Evolutionary conservation across 176 grass and related monocot species (phyloP), one percentile per base, ranked within the genome.

Genomic region (Cymbopogon citratus): DNA sequence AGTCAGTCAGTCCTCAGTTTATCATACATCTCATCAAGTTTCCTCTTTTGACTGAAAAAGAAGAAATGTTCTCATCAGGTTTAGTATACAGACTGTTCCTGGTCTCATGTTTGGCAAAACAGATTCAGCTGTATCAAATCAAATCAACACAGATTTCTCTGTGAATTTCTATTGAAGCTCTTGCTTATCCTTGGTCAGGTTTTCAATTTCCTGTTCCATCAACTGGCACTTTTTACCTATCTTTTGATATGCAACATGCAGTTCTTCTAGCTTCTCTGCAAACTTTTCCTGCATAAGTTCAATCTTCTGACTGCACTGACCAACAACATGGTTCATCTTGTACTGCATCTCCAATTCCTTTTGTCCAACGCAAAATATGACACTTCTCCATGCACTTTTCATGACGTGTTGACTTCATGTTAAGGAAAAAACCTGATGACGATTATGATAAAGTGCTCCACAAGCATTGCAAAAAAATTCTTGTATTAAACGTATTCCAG

Each of bases 261-360:
- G 25, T 78, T 98, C 92, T 78, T 94, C 95, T 46, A 98, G 45
- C 64, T 98, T 98, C 78, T 98, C 88, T 71, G 77, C 89, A 65
- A 94, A 94, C 66, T 98, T 94, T 34, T 83, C 86, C 67, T 94
- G 95, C 88, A 93, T 86, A 74, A 75, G 75, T 84, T 98, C 95
- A 79, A 86, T 94, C 79, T 94, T 98, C 77, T 92, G 92, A 63
- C 78, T 85, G 74, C 91, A 94, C 68, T 98, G 95, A 59, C 86
- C 45, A 48, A 48, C 71, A 71, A 91, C 79, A 75, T 77, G 94
- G 75, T 94, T 94, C 81, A 92, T 89, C 77, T 91, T 98, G 81
- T 87, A 92, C 72, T 98, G 86, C 95, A 98, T 91, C 86, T 93
- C 90, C 45, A 98, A 81, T 46, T 98, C 92, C 80, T 98, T 92